Evolutionary conservation across 2,329 filamentous ascomycete genomes (phyloP).

Genomic region (Dactylellina drechsleri): DNA sequence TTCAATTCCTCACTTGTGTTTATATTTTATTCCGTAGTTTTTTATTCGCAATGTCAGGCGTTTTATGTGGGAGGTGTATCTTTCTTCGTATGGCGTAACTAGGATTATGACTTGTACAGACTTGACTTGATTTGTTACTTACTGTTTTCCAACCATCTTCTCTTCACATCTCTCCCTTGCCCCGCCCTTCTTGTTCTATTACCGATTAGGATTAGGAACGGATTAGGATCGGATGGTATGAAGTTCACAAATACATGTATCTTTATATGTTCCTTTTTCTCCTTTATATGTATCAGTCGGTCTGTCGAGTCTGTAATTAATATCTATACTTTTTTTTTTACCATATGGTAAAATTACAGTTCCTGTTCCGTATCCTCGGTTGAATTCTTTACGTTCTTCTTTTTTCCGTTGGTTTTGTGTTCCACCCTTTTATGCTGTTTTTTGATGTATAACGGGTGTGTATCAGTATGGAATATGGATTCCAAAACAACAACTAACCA

Average conservation of each 20-base stretch:
- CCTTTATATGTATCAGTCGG: background rate
- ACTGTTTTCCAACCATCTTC: background rate
- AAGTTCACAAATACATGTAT: conserved; percentile 1
- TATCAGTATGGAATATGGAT: background rate
- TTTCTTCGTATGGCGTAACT: conserved; percentile 16
- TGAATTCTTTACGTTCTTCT: background rate
- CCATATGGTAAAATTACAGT: background rate
- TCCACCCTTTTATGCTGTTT: background rate
- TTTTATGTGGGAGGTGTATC: conserved; percentile 19
- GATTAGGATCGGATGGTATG: background rate
- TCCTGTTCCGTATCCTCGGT: conserved; percentile 7
- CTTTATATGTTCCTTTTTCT: conserved; percentile 15
- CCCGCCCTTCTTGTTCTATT: background rate
- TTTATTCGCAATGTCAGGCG: conserved; percentile 12
- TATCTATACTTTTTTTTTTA: conserved; percentile 13
- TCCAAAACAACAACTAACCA: background rate
- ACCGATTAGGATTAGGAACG: background rate
- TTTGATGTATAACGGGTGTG: background rate
- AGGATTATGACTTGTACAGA: background rate
- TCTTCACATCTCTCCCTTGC: background rate
- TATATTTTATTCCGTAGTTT: background rate
- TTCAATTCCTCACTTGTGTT: conserved; percentile 4
- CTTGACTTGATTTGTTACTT: conserved; percentile 11
- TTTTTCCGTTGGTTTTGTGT: background rate
- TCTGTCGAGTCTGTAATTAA: conserved; percentile 5